Evolutionary conservation across 2,329 filamentous ascomycete species (phyloP).

Genomic region (Colletotrichum musae): DNA sequence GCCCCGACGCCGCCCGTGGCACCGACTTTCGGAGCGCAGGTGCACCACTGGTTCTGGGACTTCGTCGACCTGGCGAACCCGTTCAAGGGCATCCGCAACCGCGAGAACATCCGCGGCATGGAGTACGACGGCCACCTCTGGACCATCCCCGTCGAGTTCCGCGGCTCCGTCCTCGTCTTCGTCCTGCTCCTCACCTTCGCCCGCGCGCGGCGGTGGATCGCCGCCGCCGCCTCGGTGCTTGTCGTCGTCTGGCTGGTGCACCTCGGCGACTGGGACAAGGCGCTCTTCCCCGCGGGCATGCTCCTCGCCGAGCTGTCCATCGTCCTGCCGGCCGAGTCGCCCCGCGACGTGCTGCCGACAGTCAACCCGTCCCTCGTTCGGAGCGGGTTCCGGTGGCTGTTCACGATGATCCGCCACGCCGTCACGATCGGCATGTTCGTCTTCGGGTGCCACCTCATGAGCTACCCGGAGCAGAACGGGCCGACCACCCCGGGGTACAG

Average conservation of each 20-base stretch:
- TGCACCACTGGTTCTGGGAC: conserved; percentile 60
- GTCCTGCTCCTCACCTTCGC: conserved; percentile 66
- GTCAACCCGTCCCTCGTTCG: neutral
- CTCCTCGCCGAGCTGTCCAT: conserved; percentile 68
- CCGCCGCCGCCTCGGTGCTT: conserved; percentile 56
- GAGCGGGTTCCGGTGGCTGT: neutral
- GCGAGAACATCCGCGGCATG: conserved; percentile 26
- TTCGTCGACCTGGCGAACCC: conserved; percentile 44
- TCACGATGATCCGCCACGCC: neutral
- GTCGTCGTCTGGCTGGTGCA: conserved; percentile 56
- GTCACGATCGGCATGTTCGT: conserved; percentile 11
- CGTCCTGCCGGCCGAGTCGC: conserved; percentile 54
- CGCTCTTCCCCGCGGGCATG: conserved; percentile 57
- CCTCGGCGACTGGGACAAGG: conserved; percentile 23
- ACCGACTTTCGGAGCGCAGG: conserved; percentile 52
- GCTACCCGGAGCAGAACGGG: conserved; percentile 1
- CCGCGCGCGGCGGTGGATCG: conserved; percentile 54
- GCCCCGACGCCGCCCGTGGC: neutral
- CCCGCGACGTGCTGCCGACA: conserved; percentile 34
- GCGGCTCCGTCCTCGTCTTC: conserved; percentile 71
- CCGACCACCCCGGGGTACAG: conserved; percentile 3
- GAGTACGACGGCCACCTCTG: conserved; percentile 72
- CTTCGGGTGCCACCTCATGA: conserved; percentile 12
- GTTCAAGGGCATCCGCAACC: conserved; percentile 33
- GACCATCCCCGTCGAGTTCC: conserved; percentile 74